Evolutionary conservation across 306 rosid genomes (phyloP), one percentile per base, ranked within the genome.

Genomic region (Trifolium subterraneum): DNA sequence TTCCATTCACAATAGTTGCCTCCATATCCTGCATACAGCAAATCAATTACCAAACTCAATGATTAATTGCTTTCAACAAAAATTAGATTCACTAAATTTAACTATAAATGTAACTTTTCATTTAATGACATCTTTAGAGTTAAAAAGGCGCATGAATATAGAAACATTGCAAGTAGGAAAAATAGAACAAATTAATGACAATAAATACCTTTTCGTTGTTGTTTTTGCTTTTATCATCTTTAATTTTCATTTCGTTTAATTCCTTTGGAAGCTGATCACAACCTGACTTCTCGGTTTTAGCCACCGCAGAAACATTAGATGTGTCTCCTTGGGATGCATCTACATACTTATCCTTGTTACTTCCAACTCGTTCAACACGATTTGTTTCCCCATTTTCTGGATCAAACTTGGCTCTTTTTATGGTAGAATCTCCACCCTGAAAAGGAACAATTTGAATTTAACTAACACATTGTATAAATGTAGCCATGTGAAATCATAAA

Each of bases 211-310:
- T 93, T 31, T 88, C 96, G 50, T 82, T 90, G 71, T 75, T 85
- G 76, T 64, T 76, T 81, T 80, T 82, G 50, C 80, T 59, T 56
- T 83, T 90, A 59, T 86, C 90, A 12, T 93, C 93, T 78, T 68
- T 83, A 67, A 93, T 89, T 87, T 75, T 87, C 96, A 88, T 88
- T 75, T 86, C 87, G 35, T 78, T 77, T 87, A 88, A 70, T 80
- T 91, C 96, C 47, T 82, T 86, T 7, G 97, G 98, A 67, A 89
- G 96, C 70, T 88, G 89, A 78, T 90, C 88, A 71, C 16, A 64
- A 82, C 91, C 74, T 36, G 92, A 75, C 68, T 82, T 88, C 59
- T 87, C 95, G 29, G 70, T 27, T 68, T 78, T 82, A 70, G 86
- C 78, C 33, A 70, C 71, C 1, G 75, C 74, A 64, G 94, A 67